Percentiles rank a stretch among this genome's conserved stretches.
Conservation (phyloP, 2,329 filamentous ascomycete species). For the Sarocladiaceae sp. region DNA sequence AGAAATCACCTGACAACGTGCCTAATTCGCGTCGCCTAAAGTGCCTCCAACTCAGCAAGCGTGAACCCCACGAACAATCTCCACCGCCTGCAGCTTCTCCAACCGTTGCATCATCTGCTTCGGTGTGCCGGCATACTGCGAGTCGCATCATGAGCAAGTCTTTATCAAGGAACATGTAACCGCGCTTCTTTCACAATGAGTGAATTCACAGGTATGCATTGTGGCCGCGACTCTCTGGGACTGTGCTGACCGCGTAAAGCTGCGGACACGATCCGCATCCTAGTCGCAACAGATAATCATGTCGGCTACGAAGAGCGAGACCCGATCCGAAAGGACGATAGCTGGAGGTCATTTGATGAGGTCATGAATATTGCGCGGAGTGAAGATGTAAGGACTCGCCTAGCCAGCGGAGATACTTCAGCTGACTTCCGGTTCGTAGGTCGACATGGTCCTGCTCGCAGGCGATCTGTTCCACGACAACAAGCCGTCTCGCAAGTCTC, state of each 20-base stretch:
- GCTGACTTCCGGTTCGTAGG: constrained; percentile 31
- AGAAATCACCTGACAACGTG: constrained; percentile 5
- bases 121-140: not conserved
- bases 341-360: constrained; percentile 94
- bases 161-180: not conserved
- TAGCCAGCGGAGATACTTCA: not conserved
- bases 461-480: constrained; percentile 98
- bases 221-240: not conserved
- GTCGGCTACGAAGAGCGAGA: constrained; percentile 95
- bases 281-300: constrained; percentile 95
- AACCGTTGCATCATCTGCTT: too few relatives aligned
- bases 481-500: constrained; percentile 89
- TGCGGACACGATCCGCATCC: constrained; percentile 86
- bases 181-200: constrained; percentile 6
- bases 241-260: constrained; percentile 26
- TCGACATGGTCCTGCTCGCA: constrained; percentile 94
- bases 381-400: constrained; percentile 57
- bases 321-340: constrained; percentile 91
- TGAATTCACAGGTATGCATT: constrained; percentile 12
- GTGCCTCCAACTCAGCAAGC: not conserved
- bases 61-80: not conserved
- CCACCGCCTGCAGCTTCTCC: not conserved
- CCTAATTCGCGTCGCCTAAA: not conserved
- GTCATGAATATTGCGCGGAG: constrained; percentile 84
- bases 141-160: not conserved